Evolutionary conservation across 2,329 filamentous ascomycete genomes (phyloP), one percentile per base, ranked within the genome.

Genomic region (Ilyonectria sp.): DNA sequence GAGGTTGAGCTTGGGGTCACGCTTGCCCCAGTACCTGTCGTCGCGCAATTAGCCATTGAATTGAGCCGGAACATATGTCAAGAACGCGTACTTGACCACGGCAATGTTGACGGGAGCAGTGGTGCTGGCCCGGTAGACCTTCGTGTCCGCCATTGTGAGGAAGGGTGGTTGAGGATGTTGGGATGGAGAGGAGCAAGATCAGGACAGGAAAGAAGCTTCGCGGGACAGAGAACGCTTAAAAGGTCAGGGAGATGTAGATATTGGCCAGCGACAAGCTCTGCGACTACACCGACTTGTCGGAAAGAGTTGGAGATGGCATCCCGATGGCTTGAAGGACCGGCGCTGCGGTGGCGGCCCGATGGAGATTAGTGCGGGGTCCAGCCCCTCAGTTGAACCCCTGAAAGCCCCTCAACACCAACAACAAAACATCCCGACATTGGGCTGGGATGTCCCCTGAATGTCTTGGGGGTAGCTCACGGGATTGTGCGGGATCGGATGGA

Each of bases 41-140:
- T 33, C 15, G 64, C 60, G 44, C 7, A 35, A 35, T 60, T 43
- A 33, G 13, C 44, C 2, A 43, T 31, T 44, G 40, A 23, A 66
- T 57, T 46, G 29, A 53, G 4, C 29, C 52, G 26, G 44, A 29
- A 19, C 29, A 13, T 21, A 31, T 26, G 33, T n/a, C 15, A 9
- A 63, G 47, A 11, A 21, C 23, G 61, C 81, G 60, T 78, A 97
- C 93, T 98, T 98, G 85, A 98, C 96, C 65, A 98, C 95, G 73
- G 95, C 95, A 80, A 98, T 98, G 86, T 98, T 98, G 79, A 98
- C 95, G 15, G 95, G 96, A 46, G 96, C 96, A 71, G 95, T 98
- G 67, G 96, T 98, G 86, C 93, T 98, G 75, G 96, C 94, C 77
- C 94, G 92, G 86, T 97, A 95, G 77, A 98, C 88, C 64, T 85